A percentile compares a stretch with the other conserved stretches of the same genome.
Conservation (phyloP, 2,329 filamentous ascomycete species). For the Thyridium curvatum region DNA sequence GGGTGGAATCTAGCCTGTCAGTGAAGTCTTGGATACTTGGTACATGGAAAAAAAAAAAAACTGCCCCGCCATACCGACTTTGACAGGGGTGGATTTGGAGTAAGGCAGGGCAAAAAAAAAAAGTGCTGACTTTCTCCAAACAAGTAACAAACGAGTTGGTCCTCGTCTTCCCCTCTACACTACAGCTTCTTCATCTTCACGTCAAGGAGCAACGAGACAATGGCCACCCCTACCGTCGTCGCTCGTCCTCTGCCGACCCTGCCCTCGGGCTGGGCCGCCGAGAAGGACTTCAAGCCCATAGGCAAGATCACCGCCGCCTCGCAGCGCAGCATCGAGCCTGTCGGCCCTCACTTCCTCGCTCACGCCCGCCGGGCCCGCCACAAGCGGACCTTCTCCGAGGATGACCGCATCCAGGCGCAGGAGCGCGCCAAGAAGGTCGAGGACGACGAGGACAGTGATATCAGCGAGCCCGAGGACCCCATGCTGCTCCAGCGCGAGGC, state of each 20-base stretch:
- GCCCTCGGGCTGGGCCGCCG: slow-evolving; percentile 73
- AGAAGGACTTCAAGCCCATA: slow-evolving; percentile 87
- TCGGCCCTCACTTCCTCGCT: slow-evolving; percentile 95
- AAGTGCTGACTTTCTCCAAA: not conserved
- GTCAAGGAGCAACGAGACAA: slow-evolving; percentile 28
- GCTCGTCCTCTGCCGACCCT: slow-evolving; percentile 68
- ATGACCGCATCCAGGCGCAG: slow-evolving; percentile 94
- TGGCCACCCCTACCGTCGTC: slow-evolving; percentile 60
- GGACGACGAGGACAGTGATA: slow-evolving; percentile 78
- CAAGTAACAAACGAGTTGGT: too few species aligned
- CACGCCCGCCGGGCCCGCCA: slow-evolving; percentile 93
- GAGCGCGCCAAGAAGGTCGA: slow-evolving; percentile 94
- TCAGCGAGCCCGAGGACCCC: slow-evolving; percentile 89
- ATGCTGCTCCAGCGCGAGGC: slow-evolving; percentile 88
- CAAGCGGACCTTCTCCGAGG: slow-evolving; percentile 96
- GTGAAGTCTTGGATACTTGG: too few species aligned
- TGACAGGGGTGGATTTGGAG: too few species aligned
- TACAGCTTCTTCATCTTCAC: slow-evolving; percentile 9
- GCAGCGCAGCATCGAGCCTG: slow-evolving; percentile 87
- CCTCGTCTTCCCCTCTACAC: too few species aligned
- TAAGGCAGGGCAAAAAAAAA: too few species aligned
- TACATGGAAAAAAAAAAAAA: too few species aligned
- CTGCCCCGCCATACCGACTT: slow-evolving; percentile 9
- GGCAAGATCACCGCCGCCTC: slow-evolving; percentile 70
- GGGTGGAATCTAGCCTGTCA: too few species aligned